Percentiles rank a stretch among this genome's conserved stretches.
Conservation (phyloP, 2,329 filamentous ascomycete species). For the Fusarium azukiicola region DNA sequence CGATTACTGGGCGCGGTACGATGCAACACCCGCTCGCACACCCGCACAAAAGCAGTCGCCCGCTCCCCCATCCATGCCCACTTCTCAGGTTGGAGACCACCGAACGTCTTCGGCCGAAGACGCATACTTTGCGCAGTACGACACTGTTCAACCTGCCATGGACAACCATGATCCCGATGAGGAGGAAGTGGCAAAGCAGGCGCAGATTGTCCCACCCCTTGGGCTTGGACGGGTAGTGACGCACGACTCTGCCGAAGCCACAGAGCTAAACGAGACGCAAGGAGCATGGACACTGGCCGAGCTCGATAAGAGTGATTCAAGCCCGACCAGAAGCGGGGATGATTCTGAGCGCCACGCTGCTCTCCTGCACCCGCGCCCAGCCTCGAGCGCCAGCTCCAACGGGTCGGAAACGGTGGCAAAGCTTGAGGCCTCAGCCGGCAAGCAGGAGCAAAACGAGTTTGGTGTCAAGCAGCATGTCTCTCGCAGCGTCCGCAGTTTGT, state of each 20-base stretch:
- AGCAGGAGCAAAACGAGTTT: slow-evolving; percentile 83
- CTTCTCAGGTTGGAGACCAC: slow-evolving; percentile 50
- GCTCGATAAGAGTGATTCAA: slow-evolving; percentile 64
- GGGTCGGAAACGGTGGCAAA: slow-evolving; percentile 80
- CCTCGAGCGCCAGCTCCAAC: slow-evolving; percentile 78
- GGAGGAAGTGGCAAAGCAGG: slow-evolving; percentile 63
- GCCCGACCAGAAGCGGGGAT: slow-evolving; percentile 51
- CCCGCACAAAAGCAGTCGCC: slow-evolving; percentile 82
- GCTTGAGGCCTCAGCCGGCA: slow-evolving; percentile 77
- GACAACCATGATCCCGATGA: slow-evolving; percentile 92
- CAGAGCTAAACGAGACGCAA: slow-evolving; percentile 53
- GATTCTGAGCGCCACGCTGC: slow-evolving; percentile 61
- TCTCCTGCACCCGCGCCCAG: slow-evolving; percentile 78
- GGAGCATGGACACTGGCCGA: slow-evolving; percentile 70
- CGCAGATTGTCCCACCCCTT: slow-evolving; percentile 59
- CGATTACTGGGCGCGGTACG: slow-evolving; percentile 90
- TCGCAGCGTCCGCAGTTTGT: slow-evolving; percentile 88
- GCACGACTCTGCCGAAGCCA: slow-evolving; percentile 43
- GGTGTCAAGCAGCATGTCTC: slow-evolving; percentile 90
- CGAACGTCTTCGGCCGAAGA: slow-evolving; percentile 75
- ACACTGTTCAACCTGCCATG: slow-evolving; percentile 89
- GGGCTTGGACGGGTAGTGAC: slow-evolving; percentile 45
- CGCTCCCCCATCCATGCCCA: slow-evolving; percentile 69
- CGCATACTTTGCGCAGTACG: slow-evolving; percentile 89
- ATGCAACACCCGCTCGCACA: slow-evolving; percentile 84